Percentiles rank a stretch among this genome's conserved stretches.
Conservation (phyloP, 1,284 basidiomycete genomes). For the Cryptococcus sp. region DNA sequence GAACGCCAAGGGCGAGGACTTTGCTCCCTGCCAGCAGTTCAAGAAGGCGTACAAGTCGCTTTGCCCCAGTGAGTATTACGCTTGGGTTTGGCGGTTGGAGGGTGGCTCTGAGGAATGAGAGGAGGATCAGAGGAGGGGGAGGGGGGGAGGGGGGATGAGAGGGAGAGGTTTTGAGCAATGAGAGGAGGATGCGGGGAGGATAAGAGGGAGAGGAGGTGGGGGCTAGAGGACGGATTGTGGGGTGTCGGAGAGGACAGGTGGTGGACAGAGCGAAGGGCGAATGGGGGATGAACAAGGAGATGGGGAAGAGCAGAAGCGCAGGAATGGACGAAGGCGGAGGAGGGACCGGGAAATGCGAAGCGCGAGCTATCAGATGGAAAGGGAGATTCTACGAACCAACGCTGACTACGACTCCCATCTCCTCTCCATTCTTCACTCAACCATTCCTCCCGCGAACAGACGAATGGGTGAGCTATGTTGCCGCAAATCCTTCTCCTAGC, state of each 20-base stretch:
- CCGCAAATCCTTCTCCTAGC: constrained; percentile 12
- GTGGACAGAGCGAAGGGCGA: background rate
- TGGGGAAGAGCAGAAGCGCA: background rate
- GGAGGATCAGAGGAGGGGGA: too few relatives aligned
- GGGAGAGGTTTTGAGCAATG: too few relatives aligned
- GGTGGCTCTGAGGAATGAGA: too few relatives aligned
- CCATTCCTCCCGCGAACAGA: constrained; percentile 53
- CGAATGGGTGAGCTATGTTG: constrained; percentile 63
- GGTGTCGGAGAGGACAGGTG: background rate
- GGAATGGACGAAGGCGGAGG: background rate
- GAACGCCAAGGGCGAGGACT: constrained; percentile 96
- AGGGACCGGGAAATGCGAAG: background rate
- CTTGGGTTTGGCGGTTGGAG: background rate
- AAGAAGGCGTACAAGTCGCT: constrained; percentile 93
- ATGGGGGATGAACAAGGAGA: background rate
- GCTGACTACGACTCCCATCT: background rate
- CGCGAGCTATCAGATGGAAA: background rate
- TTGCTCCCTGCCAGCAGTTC: constrained; percentile 98
- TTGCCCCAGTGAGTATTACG: constrained; percentile 80
- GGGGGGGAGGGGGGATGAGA: too few relatives aligned
- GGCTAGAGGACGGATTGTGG: too few relatives aligned
- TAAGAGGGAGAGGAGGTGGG: too few relatives aligned
- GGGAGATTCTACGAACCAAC: background rate
- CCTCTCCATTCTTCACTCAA: background rate
- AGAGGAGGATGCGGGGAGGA: too few relatives aligned